phyloP scores from a whole-genome alignment of 345 rosid genomes.

The Lagerstroemia speciosa region DNA sequence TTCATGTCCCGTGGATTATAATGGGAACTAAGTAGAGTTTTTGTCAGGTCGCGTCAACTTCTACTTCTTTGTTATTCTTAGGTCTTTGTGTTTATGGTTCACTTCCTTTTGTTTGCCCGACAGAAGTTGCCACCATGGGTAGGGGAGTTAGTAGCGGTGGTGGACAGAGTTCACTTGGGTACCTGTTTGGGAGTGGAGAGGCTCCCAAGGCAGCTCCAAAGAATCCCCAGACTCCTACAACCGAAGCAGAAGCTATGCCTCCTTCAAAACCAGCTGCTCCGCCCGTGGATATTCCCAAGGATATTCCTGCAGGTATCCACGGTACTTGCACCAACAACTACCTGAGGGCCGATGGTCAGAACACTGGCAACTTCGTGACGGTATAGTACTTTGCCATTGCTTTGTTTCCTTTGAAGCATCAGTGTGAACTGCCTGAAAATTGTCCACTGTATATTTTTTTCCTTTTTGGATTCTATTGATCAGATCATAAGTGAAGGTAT shows the following conservation, averaged over 20 bases:
- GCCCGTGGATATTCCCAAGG: conserved; percentile 37
- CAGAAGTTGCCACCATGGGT: conserved; percentile 35
- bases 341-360: conserved; percentile 71
- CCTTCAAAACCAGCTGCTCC: conserved; percentile 17
- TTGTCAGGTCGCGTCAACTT: background rate
- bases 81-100: background rate
- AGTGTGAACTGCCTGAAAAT: background rate
- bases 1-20: too few species aligned
- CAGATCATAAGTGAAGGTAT: background rate
- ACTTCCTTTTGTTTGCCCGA: background rate
- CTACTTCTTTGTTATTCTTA: background rate
- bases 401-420: background rate
- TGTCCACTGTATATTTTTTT: too few species aligned
- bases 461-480: background rate
- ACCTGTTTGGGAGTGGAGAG: conserved; percentile 67
- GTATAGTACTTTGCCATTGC: conserved; percentile 22
- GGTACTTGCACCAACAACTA: conserved; percentile 58
- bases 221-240: conserved; percentile 21
- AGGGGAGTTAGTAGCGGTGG: conserved; percentile 82
- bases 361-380: conserved; percentile 75
- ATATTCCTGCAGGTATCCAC: conserved; percentile 59
- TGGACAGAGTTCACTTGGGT: conserved; percentile 81
- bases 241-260: conserved; percentile 23
- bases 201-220: conserved; percentile 50
- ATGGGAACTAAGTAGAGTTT: too few species aligned